These are phyloP conservation scores for Coemansia sp. DNA, from an alignment of 192 early-diverging fungal genomes.

Conservation along the genomic window DNA sequence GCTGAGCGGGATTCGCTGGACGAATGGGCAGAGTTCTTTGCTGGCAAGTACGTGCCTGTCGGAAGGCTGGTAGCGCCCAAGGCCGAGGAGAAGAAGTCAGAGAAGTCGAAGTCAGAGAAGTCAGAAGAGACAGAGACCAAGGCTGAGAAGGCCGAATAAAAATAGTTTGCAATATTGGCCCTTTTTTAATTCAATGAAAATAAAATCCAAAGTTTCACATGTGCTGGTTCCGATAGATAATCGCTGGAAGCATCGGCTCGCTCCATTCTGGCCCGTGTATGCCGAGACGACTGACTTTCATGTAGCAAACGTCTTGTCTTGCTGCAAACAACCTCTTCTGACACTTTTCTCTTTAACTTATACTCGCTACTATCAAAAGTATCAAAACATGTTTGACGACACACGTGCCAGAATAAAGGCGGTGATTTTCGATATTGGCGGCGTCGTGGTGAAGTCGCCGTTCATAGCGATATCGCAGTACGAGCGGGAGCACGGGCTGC, in stretches of 20 bases:
- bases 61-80: conserved; percentile 62
- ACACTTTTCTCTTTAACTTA: background rate
- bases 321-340: no score
- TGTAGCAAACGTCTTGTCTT: no score
- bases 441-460: conserved; percentile 78
- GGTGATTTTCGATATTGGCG: conserved; percentile 85
- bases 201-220: no score
- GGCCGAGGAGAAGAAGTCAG: conserved; percentile 1
- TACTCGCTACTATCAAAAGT: background rate
- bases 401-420: conserved; percentile 55
- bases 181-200: no score
- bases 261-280: no score
- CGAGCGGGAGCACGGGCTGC: conserved; percentile 65
- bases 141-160: conserved; percentile 12
- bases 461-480: conserved; percentile 73
- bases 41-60: conserved; percentile 72
- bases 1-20: conserved; percentile 73
- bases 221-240: no score
- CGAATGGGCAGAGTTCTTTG: conserved; percentile 83
- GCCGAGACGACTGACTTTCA: no score
- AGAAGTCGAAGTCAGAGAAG: background rate
- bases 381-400: background rate
- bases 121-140: no score
- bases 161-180: no score
- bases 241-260: no score